Base-by-base conservation (phyloP, 2,329 filamentous ascomycete species). In the Pseudogymnoascus sp. region DNA sequence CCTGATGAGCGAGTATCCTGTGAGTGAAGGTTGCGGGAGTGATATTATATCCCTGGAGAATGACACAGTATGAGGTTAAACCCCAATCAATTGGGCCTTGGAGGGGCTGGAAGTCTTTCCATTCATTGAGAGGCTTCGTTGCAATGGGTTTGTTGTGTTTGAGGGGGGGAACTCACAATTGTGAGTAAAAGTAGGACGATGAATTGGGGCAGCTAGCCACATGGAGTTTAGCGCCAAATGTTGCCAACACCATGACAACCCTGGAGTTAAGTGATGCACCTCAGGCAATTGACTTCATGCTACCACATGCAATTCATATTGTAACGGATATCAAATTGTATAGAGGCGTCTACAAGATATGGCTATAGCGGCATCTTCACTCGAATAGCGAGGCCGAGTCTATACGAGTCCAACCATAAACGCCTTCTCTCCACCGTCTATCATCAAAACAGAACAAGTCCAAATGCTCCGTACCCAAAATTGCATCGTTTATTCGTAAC, bases 401-500 rank as follows among this genome's bases (percentile, higher is more conserved):
- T 55, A 55, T 11, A 33, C n/a, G 49, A 55, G 49, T 35, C 28
- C 28, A 35, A 55, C 49, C 28, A 55, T 55, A 55, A 55, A 55
- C 49, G 49, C 49, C 49, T 33, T 55, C 49, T 55, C 4, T 55
- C 49, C 49, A 55, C 49, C 49, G 11, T 55, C 49, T 55, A 55
- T 55, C 49, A 55, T 55, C 49, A 55, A 55, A 55, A 55, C 49
- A 55, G 49, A 55, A 55, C 49, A 33, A 55, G 28, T 33, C 49
- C 49, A 55, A 35, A 33, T 55, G 49, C 49, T 55, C 49, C 49
- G 28, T 55, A 55, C 49, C 49, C 49, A 55, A 55, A 55, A 55
- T 33, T 52, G 25, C 38, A 22, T 42, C 60, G 36, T 59, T 64
- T 63, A 69, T 62, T 71, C 66, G 38, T 71, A 71, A 16, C 68